Conservation (phyloP, 2,329 filamentous ascomycete species). For the Sphaceloma murrayae region DNA sequence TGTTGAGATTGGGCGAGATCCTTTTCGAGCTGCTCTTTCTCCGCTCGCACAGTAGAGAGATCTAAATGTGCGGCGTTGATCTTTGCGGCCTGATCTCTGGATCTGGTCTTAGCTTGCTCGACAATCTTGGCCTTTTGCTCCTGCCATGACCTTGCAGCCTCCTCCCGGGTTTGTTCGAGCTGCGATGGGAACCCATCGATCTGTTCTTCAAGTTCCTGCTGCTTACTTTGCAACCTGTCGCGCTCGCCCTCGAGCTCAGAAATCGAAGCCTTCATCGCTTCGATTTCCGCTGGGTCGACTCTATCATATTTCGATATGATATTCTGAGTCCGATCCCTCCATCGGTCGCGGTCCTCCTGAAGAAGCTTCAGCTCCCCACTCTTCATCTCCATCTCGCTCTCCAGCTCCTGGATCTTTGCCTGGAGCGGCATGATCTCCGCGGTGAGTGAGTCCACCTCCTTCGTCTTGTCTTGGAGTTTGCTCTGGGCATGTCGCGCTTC, state of each 20-base stretch:
- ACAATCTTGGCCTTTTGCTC: conserved; percentile 40
- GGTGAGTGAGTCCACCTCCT: conserved; percentile 64
- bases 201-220: conserved; percentile 42
- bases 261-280: conserved; percentile 74
- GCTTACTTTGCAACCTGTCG: conserved; percentile 43
- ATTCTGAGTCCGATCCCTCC: conserved; percentile 91
- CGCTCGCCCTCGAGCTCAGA: conserved; percentile 45
- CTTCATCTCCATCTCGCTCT: conserved; percentile 69
- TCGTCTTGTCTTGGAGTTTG: conserved; percentile 63
- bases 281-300: conserved; percentile 85
- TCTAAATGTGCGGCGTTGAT: conserved; percentile 46
- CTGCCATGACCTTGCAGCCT: conserved; percentile 35
- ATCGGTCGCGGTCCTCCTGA: conserved; percentile 83
- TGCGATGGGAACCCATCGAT: conserved; percentile 40
- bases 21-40: conserved; percentile 60
- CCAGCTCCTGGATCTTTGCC: conserved; percentile 67
- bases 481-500: conserved; percentile 72
- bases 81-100: conserved; percentile 56
- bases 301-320: conserved; percentile 95
- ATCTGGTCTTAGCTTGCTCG: conserved; percentile 45
- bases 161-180: conserved; percentile 36
- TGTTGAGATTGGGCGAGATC: conserved; percentile 40
- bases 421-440: conserved; percentile 73
- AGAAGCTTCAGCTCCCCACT: conserved; percentile 82
- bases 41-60: conserved; percentile 41